Evolutionary conservation across 495 filamentous ascomycete species (phyloP).

Genomic region (Rostrohypoxylon terebratum): DNA sequence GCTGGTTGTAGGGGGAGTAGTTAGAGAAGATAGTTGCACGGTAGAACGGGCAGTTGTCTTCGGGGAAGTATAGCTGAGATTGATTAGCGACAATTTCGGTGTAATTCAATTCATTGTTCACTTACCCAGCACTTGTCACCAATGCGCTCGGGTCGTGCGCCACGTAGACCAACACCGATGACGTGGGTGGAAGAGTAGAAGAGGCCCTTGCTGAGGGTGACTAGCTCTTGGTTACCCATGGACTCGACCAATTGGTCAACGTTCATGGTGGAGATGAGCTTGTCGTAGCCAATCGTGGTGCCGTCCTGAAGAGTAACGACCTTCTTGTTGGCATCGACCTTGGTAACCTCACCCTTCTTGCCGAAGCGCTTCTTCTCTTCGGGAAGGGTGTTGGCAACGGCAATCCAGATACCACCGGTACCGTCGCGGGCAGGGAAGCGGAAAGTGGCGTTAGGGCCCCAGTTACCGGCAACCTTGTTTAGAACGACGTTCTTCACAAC

Average conservation of each 20-base stretch:
- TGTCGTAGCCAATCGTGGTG: constrained; percentile 90
- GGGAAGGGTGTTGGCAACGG: constrained; percentile 92
- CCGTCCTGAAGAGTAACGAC: constrained; percentile 84
- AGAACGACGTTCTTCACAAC: constrained; percentile 96
- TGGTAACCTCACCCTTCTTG: constrained; percentile 82
- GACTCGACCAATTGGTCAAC: constrained; percentile 89
- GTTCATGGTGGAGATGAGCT: constrained; percentile 95
- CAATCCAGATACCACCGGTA: constrained; percentile 99
- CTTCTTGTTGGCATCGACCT: constrained; percentile 86
- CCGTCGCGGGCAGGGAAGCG: constrained; percentile 95
- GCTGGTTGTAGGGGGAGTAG: constrained; percentile 99
- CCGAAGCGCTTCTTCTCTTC: constrained; percentile 92
- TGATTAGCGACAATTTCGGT: constrained; percentile 26
- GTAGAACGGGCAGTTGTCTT: constrained; percentile 99
- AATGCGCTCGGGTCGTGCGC: constrained; percentile 91
- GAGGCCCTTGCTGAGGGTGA: constrained; percentile 86
- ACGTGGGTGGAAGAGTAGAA: constrained; percentile 99
- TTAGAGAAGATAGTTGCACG: constrained; percentile 99
- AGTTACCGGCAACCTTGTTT: constrained; percentile 95
- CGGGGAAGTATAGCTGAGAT: constrained; percentile 93
- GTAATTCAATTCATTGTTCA: neutral
- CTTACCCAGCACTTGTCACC: constrained; percentile 99
- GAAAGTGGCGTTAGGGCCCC: constrained; percentile 99
- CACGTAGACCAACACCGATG: constrained; percentile 94
- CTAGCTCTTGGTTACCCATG: constrained; percentile 87